Evolutionary conservation across 2,329 filamentous ascomycete genomes (phyloP).

Genomic region (Immersiporthe knoxdaviesiana): DNA sequence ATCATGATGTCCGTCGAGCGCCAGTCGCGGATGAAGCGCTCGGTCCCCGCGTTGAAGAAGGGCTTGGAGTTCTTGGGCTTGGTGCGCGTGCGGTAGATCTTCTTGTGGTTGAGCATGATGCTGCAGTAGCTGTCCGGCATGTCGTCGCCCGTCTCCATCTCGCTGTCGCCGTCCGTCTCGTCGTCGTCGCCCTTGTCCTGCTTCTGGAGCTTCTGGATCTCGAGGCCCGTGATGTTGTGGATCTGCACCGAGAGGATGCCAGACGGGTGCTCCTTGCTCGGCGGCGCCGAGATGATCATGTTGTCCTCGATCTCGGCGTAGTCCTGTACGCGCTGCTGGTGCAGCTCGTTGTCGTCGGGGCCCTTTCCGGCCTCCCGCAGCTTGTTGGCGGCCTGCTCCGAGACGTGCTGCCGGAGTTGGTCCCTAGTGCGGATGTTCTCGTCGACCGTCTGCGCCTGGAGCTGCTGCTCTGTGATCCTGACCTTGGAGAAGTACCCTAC

Average conservation of each 20-base stretch:
- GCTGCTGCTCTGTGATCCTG: slow-evolving; percentile 63
- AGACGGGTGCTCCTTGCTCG: slow-evolving; percentile 62
- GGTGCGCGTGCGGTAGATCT: slow-evolving; percentile 70
- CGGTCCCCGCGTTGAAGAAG: slow-evolving; percentile 77
- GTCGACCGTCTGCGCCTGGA: slow-evolving; percentile 63
- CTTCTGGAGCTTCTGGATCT: slow-evolving; percentile 64
- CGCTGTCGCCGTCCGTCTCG: slow-evolving; percentile 50
- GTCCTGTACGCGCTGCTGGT: slow-evolving; percentile 71
- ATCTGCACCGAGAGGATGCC: slow-evolving; percentile 73
- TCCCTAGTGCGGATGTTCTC: slow-evolving; percentile 59
- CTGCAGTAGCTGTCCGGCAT: slow-evolving; percentile 73
- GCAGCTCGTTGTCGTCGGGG: slow-evolving; percentile 63
- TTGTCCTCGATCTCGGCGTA: slow-evolving; percentile 62
- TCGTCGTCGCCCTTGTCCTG: slow-evolving; percentile 51
- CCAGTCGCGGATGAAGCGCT: slow-evolving; percentile 73
- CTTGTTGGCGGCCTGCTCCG: slow-evolving; percentile 59
- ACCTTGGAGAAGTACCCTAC: slow-evolving; percentile 74
- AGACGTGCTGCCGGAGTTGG: slow-evolving; percentile 62
- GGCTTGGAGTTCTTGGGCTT: slow-evolving; percentile 80
- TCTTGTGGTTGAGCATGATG: slow-evolving; percentile 74
- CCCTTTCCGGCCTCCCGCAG: slow-evolving; percentile 65
- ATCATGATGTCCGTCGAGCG: slow-evolving; percentile 68
- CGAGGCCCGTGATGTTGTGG: slow-evolving; percentile 72
- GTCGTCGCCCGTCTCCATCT: slow-evolving; percentile 64
- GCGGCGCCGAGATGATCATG: slow-evolving; percentile 70